Conservation (phyloP, 176 grass and related monocot species). For the Triticum urartu region DNA sequence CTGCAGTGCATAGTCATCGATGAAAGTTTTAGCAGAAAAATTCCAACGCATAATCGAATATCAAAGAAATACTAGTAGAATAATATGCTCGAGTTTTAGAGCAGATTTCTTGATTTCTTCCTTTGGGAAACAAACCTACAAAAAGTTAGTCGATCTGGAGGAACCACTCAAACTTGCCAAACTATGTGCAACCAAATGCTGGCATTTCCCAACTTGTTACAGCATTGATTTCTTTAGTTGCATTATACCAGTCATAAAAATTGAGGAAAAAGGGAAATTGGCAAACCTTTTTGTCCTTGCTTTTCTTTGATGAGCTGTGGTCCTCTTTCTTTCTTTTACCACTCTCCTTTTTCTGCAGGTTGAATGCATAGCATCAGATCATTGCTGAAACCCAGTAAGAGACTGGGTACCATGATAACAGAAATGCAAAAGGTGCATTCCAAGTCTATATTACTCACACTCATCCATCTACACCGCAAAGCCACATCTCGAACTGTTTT, state of each 20-base stretch:
- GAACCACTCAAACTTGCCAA: neutral
- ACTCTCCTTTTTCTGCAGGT: slow-evolving; percentile 87
- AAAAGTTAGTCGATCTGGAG: neutral
- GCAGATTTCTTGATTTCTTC: neutral
- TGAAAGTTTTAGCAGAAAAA: neutral
- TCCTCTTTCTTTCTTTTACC: slow-evolving; percentile 96
- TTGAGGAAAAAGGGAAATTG: neutral
- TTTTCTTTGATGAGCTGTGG: slow-evolving; percentile 73
- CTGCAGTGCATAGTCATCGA: neutral
- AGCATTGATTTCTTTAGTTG: neutral
- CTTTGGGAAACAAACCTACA: slow-evolving; percentile 3
- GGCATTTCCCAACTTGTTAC: slow-evolving; percentile 4
- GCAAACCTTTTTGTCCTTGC: slow-evolving; percentile 95
- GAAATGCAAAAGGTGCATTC: slow-evolving; percentile 8
- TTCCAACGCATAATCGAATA: neutral
- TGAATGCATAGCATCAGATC: slow-evolving; percentile 26
- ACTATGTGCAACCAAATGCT: slow-evolving; percentile 17
- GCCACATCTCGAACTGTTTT: slow-evolving; percentile 97
- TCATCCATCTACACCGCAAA: slow-evolving; percentile 90
- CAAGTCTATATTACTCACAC: slow-evolving; percentile 51
- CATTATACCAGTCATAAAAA: slow-evolving; percentile 4
- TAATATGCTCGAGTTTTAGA: neutral
- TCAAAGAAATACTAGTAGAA: neutral
- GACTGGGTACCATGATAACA: neutral
- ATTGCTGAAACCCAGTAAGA: slow-evolving; percentile 8